A percentile compares a stretch with the other conserved stretches of the same genome.
phyloP scores from a whole-genome alignment of 768 basidiomycete species.

The Holtermanniella nyarrowii region DNA sequence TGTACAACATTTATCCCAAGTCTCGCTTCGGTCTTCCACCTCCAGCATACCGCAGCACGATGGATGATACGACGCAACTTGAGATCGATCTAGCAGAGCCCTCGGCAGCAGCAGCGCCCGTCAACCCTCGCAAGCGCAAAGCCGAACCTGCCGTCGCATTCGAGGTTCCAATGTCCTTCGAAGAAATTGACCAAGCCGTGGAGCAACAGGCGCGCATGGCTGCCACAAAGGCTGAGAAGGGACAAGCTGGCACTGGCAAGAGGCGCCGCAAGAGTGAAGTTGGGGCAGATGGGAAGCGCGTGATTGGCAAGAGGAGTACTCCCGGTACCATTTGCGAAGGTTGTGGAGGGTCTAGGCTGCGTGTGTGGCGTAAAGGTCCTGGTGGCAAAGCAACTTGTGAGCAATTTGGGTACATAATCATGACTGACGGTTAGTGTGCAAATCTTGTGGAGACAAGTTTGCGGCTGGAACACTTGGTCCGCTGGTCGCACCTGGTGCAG shows the following conservation, averaged over 20 bases:
- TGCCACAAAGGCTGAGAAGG: neutral
- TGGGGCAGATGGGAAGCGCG: slow-evolving; percentile 7
- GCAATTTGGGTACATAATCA: neutral
- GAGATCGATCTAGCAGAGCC: neutral
- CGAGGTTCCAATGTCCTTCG: slow-evolving; percentile 30
- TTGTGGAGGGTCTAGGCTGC: slow-evolving; percentile 16
- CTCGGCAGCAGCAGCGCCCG: neutral
- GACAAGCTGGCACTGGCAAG: neutral
- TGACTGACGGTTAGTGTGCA: slow-evolving; percentile 16
- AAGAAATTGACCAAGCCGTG: slow-evolving; percentile 26
- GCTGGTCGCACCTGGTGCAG: neutral
- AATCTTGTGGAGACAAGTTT: slow-evolving; percentile 25
- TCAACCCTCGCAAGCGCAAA: slow-evolving; percentile 4
- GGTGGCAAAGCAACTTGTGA: slow-evolving; percentile 25
- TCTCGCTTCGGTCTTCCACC: neutral
- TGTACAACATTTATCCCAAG: slow-evolving; percentile 16
- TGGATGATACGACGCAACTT: neutral
- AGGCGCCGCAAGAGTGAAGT: neutral
- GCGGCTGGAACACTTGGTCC: slow-evolving; percentile 14
- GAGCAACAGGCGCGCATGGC: slow-evolving; percentile 15
- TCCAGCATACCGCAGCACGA: neutral
- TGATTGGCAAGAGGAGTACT: slow-evolving; percentile 8
- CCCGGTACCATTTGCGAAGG: slow-evolving; percentile 24
- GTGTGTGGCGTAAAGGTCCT: slow-evolving; percentile 31
- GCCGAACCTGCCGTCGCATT: slow-evolving; percentile 20